Conservation (phyloP, 2,329 filamentous ascomycete genomes). For the Cladophialophora exuberans region DNA sequence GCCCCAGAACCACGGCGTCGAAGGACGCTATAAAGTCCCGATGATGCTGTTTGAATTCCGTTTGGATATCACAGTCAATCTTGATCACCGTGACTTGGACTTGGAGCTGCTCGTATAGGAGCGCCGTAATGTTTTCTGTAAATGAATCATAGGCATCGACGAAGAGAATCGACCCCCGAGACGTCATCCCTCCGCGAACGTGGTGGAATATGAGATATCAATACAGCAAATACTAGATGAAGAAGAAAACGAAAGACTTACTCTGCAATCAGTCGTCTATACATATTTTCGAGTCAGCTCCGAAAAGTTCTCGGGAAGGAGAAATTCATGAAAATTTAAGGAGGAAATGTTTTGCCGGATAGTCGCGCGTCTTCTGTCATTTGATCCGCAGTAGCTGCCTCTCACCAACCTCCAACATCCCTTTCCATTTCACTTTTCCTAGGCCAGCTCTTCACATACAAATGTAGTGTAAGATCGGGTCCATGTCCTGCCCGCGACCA, state of each 20-base stretch:
- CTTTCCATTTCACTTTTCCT: too few species aligned
- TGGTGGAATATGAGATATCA: not conserved
- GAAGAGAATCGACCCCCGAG: conserved; percentile 64
- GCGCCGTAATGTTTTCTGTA: conserved; percentile 87
- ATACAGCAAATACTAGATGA: not conserved
- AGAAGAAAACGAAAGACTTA: not conserved
- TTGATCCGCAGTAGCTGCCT: not conserved
- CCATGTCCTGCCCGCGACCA: not conserved
- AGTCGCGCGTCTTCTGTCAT: not conserved
- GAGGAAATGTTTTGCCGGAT: conserved; percentile 10
- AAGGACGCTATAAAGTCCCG: conserved; percentile 41
- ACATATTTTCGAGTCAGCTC: not conserved
- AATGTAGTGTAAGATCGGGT: too few species aligned
- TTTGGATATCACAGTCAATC: conserved; percentile 65
- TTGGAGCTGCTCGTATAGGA: conserved; percentile 71
- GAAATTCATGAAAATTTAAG: not conserved
- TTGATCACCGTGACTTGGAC: conserved; percentile 71
- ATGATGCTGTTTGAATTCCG: conserved; percentile 36
- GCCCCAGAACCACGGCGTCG: conserved; percentile 85
- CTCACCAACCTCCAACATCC: not conserved
- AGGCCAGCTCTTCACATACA: not conserved
- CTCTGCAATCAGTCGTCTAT: not conserved
- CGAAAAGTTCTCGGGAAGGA: not conserved
- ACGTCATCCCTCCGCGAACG: conserved; percentile 1
- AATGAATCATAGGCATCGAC: conserved; percentile 97